These are phyloP conservation scores for Penicillium odoratum DNA, from an alignment of 495 filamentous ascomycete genomes.

Conservation along the genomic window DNA sequence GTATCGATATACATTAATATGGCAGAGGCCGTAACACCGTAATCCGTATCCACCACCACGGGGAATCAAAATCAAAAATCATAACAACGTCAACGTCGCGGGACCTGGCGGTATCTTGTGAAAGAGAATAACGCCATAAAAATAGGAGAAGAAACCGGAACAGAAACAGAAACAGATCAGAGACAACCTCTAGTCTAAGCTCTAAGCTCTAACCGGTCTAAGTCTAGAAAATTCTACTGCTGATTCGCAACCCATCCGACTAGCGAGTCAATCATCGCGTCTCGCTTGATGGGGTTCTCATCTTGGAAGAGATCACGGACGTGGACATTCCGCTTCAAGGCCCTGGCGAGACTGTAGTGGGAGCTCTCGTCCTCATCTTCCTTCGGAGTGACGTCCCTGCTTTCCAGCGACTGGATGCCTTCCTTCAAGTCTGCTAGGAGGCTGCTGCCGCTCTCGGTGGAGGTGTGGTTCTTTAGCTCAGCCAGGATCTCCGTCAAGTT, in stretches of 20 bases:
- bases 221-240: conserved; percentile 4
- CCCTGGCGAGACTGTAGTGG: background rate
- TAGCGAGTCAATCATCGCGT: conserved; percentile 17
- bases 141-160: conserved; percentile 1
- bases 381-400: background rate
- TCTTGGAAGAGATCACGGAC: conserved; percentile 16
- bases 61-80: conserved; percentile 21
- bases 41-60: conserved; percentile 5
- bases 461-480: conserved; percentile 2
- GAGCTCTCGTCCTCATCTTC: background rate
- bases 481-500: background rate
- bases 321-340: conserved; percentile 21
- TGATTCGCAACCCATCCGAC: conserved; percentile 7
- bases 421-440: conserved; percentile 10
- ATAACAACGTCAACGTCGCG: conserved; percentile 21
- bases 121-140: conserved; percentile 2
- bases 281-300: conserved; percentile 20
- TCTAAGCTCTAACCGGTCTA: background rate
- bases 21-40: conserved; percentile 15
- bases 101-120: conserved; percentile 2
- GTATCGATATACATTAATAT: conserved; percentile 6
- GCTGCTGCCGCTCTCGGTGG: background rate
- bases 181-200: conserved; percentile 6
- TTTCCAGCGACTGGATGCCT: conserved; percentile 1
- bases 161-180: background rate